Conservation (phyloP, 768 basidiomycete species). For the Postia placenta region DNA sequence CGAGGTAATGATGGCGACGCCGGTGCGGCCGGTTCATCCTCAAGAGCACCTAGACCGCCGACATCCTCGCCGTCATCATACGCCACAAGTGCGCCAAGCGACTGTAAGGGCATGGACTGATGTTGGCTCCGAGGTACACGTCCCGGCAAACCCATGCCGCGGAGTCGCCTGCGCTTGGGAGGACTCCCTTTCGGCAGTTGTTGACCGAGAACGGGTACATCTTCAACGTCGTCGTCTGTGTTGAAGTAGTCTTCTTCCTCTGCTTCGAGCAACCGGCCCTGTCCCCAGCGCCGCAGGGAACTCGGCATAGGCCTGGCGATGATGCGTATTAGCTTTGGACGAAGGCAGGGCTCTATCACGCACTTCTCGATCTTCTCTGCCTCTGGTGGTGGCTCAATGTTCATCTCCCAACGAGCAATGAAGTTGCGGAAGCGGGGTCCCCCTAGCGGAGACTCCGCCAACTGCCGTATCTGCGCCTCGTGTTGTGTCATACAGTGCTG, state of each 20-base stretch:
- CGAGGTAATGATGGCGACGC: slow-evolving; percentile 3
- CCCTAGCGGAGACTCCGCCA: slow-evolving; percentile 56
- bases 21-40: slow-evolving; percentile 4
- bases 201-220: slow-evolving; percentile 26
- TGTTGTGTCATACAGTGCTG: slow-evolving; percentile 77
- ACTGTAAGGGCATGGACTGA: background rate
- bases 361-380: slow-evolving; percentile 49
- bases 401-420: slow-evolving; percentile 85
- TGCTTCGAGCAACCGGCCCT: slow-evolving; percentile 49
- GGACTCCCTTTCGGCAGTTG: slow-evolving; percentile 28
- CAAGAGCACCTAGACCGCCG: slow-evolving; percentile 10
- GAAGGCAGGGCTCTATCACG: slow-evolving; percentile 7
- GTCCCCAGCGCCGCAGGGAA: slow-evolving; percentile 24
- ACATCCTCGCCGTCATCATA: slow-evolving; percentile 69
- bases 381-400: slow-evolving; percentile 70
- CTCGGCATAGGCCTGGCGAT: slow-evolving; percentile 9
- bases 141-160: slow-evolving; percentile 7
- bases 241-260: slow-evolving; percentile 97
- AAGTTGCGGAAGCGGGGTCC: slow-evolving; percentile 67
- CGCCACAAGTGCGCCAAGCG: slow-evolving; percentile 61
- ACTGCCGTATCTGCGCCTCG: slow-evolving; percentile 54
- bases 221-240: slow-evolving; percentile 70
- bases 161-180: slow-evolving; percentile 52
- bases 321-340: background rate
- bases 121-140: background rate